These are phyloP conservation scores for Nemania serpens DNA, from an alignment of 2,329 filamentous ascomycete genomes.

Conservation along the genomic window DNA sequence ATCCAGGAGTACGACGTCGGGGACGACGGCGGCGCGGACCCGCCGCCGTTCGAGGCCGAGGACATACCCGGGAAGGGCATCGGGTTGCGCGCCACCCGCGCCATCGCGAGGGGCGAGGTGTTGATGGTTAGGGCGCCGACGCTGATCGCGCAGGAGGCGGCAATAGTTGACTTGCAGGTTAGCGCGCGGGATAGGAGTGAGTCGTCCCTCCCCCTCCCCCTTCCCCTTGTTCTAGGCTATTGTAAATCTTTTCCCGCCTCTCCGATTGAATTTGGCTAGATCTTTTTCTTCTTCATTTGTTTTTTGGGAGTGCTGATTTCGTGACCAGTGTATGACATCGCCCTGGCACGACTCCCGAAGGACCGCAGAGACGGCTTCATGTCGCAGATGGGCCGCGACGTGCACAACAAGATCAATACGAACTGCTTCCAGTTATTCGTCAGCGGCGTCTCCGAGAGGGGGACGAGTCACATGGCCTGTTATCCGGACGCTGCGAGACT, in stretches of 20 bases:
- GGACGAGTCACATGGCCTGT: slow-evolving; percentile 40
- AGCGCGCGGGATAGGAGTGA: slow-evolving; percentile 27
- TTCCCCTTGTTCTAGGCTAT: not conserved
- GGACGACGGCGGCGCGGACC: slow-evolving; percentile 5
- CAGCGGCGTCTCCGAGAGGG: slow-evolving; percentile 30
- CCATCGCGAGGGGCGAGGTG: slow-evolving; percentile 43
- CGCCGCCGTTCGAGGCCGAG: slow-evolving; percentile 37
- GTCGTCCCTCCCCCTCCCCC: not conserved
- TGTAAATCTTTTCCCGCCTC: not conserved
- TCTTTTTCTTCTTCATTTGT: too few relatives aligned
- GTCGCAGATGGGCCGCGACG: slow-evolving; percentile 40
- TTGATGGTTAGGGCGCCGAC: slow-evolving; percentile 42
- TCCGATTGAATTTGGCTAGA: too few relatives aligned
- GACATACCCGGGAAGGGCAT: slow-evolving; percentile 44
- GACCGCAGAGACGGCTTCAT: slow-evolving; percentile 35
- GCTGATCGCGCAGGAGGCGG: slow-evolving; percentile 38
- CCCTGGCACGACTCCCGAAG: slow-evolving; percentile 38
- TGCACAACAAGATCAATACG: slow-evolving; percentile 41
- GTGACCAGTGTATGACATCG: slow-evolving; percentile 37
- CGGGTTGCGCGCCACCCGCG: slow-evolving; percentile 44
- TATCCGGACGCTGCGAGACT: slow-evolving; percentile 44
- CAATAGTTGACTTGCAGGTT: slow-evolving; percentile 28
- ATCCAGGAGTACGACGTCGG: slow-evolving; percentile 24
- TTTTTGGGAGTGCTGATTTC: not conserved
- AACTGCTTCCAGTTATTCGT: slow-evolving; percentile 45